Conservation (phyloP, 2,329 filamentous ascomycete species). For the Talaromyces marneffei region DNA sequence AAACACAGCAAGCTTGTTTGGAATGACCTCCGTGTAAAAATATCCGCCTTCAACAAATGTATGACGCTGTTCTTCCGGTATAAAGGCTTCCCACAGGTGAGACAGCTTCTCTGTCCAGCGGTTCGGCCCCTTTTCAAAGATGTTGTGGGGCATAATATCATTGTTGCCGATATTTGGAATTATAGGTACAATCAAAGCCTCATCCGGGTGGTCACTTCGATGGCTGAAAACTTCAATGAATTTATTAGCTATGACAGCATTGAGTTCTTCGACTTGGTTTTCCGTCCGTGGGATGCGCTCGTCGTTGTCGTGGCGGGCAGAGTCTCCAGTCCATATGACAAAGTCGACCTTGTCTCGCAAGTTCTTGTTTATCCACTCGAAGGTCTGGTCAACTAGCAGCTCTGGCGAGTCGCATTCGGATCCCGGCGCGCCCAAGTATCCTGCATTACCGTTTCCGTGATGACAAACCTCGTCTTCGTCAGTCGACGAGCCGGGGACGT, state of each 20-base stretch:
- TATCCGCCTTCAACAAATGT: conserved; percentile 88
- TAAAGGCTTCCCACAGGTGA: conserved; percentile 76
- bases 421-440: conserved; percentile 75
- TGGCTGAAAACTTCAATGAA: conserved; percentile 68
- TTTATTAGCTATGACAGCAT: conserved; percentile 67
- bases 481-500: conserved; percentile 71
- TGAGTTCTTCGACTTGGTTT: conserved; percentile 70
- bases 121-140: conserved; percentile 79
- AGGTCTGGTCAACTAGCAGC: conserved; percentile 77
- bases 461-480: conserved; percentile 69
- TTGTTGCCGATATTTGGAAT: conserved; percentile 94
- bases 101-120: conserved; percentile 73
- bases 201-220: conserved; percentile 44
- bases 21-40: conserved; percentile 91
- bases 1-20: conserved; percentile 76
- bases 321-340: conserved; percentile 88
- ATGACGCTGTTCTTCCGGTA: conserved; percentile 87
- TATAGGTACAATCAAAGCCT: conserved; percentile 67
- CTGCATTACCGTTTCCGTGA: conserved; percentile 67
- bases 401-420: conserved; percentile 83
- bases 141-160: conserved; percentile 95
- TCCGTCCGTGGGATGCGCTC: conserved; percentile 69
- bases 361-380: conserved; percentile 78
- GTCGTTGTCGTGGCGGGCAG: conserved; percentile 82
- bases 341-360: conserved; percentile 78